A percentile compares a stretch with the other conserved stretches of the same genome.
Evolutionary conservation across 2,329 filamentous ascomycete genomes (phyloP).

Genomic region (Colletotrichum sp.): DNA sequence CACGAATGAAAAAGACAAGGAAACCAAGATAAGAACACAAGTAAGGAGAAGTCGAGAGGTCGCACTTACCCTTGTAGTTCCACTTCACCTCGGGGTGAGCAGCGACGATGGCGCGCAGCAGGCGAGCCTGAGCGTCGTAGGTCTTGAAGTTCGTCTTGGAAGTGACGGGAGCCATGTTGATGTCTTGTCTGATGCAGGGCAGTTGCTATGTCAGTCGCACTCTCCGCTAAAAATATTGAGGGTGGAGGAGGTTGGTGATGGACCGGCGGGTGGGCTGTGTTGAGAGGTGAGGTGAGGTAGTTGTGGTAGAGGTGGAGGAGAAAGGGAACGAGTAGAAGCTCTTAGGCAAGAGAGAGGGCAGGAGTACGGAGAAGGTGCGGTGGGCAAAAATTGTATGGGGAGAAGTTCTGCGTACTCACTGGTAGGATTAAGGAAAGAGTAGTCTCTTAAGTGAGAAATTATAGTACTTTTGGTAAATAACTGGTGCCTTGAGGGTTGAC

Average conservation of each 20-base stretch:
- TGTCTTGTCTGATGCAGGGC: neutral
- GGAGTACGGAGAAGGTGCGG: neutral
- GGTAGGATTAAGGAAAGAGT: neutral
- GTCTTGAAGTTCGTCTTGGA: slow-evolving; percentile 61
- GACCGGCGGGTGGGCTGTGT: neutral
- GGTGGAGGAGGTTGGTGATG: neutral
- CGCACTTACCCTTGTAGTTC: slow-evolving; percentile 64
- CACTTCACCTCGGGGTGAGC: slow-evolving; percentile 59
- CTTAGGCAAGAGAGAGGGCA: neutral
- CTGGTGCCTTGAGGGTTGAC: neutral
- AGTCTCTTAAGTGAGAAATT: neutral
- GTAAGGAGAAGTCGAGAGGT: neutral
- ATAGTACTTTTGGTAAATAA: neutral
- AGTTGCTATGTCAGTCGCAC: neutral
- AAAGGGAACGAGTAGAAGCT: neutral
- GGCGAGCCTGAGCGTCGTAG: slow-evolving; percentile 64
- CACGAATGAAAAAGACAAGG: neutral
- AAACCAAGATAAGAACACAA: neutral
- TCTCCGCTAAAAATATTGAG: neutral
- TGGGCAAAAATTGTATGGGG: neutral
- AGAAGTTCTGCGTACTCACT: neutral
- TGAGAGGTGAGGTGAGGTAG: neutral
- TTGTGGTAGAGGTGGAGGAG: neutral
- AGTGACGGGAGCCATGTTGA: slow-evolving; percentile 46
- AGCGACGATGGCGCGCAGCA: slow-evolving; percentile 66